Evolutionary conservation across 768 basidiomycete species (phyloP).

Genomic region (Hypsizygus marmoreus): DNA sequence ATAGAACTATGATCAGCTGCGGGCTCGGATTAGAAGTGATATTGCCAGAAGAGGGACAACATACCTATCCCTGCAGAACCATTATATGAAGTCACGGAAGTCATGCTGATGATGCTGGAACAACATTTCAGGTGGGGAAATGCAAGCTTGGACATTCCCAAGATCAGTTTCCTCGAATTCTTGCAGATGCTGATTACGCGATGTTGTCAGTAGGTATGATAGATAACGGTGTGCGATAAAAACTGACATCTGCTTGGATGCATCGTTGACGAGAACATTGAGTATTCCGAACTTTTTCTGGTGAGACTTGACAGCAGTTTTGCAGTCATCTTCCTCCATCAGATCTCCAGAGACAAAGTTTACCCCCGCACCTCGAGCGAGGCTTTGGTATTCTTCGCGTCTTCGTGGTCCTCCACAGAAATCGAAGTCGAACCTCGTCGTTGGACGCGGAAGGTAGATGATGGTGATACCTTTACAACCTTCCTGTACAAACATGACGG

Average conservation of each 20-base stretch:
- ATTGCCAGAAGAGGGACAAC: constrained; percentile 9
- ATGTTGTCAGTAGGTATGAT: constrained; percentile 6
- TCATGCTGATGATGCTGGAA: constrained; percentile 59
- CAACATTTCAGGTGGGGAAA: constrained; percentile 63
- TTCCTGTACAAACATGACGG: constrained; percentile 53
- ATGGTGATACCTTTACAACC: constrained; percentile 53
- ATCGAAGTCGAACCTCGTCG: too few relatives aligned
- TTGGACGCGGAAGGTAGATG: constrained; percentile 56
- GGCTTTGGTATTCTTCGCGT: constrained; percentile 52
- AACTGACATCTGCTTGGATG: constrained; percentile 45
- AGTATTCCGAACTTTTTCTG: constrained; percentile 44
- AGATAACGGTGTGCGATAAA: neutral
- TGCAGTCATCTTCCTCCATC: constrained; percentile 39
- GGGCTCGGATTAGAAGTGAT: constrained; percentile 18
- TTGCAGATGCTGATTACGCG: constrained; percentile 35
- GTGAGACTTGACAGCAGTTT: constrained; percentile 50
- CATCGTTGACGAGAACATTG: constrained; percentile 65
- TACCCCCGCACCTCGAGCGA: constrained; percentile 42
- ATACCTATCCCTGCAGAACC: constrained; percentile 29
- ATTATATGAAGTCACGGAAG: constrained; percentile 56
- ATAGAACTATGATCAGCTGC: constrained; percentile 55
- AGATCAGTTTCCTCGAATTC: constrained; percentile 49
- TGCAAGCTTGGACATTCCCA: constrained; percentile 54
- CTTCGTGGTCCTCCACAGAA: constrained; percentile 55
- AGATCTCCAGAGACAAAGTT: constrained; percentile 44